A percentile compares a stretch with the other conserved stretches of the same genome.
These are phyloP conservation scores for Coprinopsis sp. DNA, from an alignment of 768 basidiomycete genomes.

Conservation along the genomic window DNA sequence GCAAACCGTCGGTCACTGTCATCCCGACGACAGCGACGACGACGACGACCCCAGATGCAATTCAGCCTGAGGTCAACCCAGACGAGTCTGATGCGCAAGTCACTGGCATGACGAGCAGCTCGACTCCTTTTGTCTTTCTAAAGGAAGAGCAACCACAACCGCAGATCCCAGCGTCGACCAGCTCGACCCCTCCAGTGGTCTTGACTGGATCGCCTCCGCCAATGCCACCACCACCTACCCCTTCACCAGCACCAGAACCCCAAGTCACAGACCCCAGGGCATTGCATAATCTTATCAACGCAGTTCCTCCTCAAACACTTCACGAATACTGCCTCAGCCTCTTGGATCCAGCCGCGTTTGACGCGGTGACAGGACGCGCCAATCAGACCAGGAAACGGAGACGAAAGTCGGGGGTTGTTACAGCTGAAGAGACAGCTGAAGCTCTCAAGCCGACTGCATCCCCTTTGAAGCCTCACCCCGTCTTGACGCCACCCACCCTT, in stretches of 20 bases:
- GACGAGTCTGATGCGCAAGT: not conserved
- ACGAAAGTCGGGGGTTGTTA: not conserved
- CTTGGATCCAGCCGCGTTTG: conserved; percentile 29
- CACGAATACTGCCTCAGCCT: conserved; percentile 57
- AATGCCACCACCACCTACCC: conserved; percentile 28
- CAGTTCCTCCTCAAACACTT: conserved; percentile 63
- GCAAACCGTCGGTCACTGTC: not conserved
- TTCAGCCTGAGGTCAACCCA: not conserved
- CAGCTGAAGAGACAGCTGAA: not conserved
- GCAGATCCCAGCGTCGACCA: conserved; percentile 6
- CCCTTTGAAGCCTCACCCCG: conserved; percentile 2
- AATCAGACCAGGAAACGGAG: not conserved
- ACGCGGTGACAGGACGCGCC: conserved; percentile 27
- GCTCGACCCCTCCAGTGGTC: not conserved
- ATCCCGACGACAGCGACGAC: not conserved
- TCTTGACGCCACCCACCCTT: conserved; percentile 32
- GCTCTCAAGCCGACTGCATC: not conserved
- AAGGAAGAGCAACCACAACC: not conserved
- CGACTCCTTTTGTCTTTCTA: not conserved
- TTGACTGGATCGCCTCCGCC: not conserved
- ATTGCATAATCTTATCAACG: conserved; percentile 48
- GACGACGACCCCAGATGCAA: not conserved
- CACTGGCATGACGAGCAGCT: not conserved
- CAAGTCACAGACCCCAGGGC: conserved; percentile 33
- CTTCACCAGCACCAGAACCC: conserved; percentile 27